A percentile compares a stretch with the other conserved stretches of the same genome.
Evolutionary conservation across 2,329 filamentous ascomycete genomes (phyloP).

Genomic region (Fonsecaea multimorphosa): DNA sequence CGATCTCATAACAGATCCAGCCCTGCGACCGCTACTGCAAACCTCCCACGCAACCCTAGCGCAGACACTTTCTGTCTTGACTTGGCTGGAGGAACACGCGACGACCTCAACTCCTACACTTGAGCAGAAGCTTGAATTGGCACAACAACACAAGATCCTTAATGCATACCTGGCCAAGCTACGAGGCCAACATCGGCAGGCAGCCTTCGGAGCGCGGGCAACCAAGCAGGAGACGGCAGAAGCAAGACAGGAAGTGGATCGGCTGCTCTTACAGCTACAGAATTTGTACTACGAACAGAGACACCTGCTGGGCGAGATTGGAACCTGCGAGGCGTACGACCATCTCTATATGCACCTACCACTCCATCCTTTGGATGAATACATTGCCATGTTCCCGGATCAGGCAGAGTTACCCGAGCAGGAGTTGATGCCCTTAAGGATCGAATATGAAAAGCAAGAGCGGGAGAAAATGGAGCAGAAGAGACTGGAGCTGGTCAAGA

Average conservation of each 20-base stretch:
- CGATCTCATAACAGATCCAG: conserved; percentile 67
- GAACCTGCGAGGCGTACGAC: conserved; percentile 87
- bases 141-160: conserved; percentile 79
- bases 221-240: conserved; percentile 88
- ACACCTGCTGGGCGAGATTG: conserved; percentile 87
- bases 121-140: conserved; percentile 63
- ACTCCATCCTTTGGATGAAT: conserved; percentile 81
- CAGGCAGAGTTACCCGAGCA: conserved; percentile 75
- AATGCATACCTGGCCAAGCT: conserved; percentile 79
- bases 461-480: conserved; percentile 85
- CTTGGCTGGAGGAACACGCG: conserved; percentile 62
- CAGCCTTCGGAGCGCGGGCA: conserved; percentile 78
- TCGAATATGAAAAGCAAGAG: conserved; percentile 86
- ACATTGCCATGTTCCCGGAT: conserved; percentile 76
- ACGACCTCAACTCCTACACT: conserved; percentile 54
- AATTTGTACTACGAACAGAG: conserved; percentile 97
- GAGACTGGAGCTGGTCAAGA: conserved; percentile 75
- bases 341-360: conserved; percentile 89
- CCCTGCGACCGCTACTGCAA: conserved; percentile 71
- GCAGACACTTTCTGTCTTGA: conserved; percentile 67
- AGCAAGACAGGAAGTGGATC: conserved; percentile 87
- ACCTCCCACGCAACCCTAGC: conserved; percentile 75
- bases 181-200: conserved; percentile 80
- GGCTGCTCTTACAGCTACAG: conserved; percentile 87
- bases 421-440: conserved; percentile 84